Evolutionary conservation across 2,329 filamentous ascomycete genomes (phyloP).

Genomic region (Sarocladium strictum): DNA sequence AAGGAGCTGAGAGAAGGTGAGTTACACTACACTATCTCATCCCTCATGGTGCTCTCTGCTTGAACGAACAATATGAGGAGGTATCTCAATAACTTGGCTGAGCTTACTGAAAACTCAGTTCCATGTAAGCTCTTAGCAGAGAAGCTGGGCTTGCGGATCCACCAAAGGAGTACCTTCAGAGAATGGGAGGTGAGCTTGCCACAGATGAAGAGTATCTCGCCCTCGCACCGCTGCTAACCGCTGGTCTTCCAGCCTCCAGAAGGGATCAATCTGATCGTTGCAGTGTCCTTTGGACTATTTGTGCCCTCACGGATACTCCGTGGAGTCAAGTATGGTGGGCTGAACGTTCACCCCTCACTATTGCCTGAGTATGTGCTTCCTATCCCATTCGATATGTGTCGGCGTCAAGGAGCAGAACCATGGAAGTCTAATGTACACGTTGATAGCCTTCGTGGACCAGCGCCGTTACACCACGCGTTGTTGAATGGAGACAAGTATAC

Average conservation of each 20-base stretch:
- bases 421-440: too few relatives aligned
- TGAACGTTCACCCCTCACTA: slow-evolving; percentile 91
- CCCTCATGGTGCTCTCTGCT: too few relatives aligned
- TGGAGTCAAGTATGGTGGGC: slow-evolving; percentile 69
- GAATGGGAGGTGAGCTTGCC: slow-evolving; percentile 61
- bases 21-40: slow-evolving; percentile 13
- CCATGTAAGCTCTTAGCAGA: slow-evolving; percentile 65
- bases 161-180: slow-evolving; percentile 76
- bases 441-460: slow-evolving; percentile 69
- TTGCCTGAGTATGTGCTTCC: slow-evolving; percentile 62
- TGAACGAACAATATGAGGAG: too few relatives aligned
- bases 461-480: slow-evolving; percentile 81
- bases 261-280: slow-evolving; percentile 71
- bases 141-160: slow-evolving; percentile 58
- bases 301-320: slow-evolving; percentile 72
- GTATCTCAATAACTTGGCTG: too few relatives aligned
- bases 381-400: too few relatives aligned
- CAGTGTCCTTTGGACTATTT: slow-evolving; percentile 90
- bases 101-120: too few relatives aligned
- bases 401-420: too few relatives aligned
- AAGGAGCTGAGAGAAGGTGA: slow-evolving; percentile 62
- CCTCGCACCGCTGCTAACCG: not conserved
- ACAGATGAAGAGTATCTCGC: too few relatives aligned
- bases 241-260: slow-evolving; percentile 44
- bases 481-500: slow-evolving; percentile 54